A percentile compares a stretch with the other conserved stretches of the same genome.
These are phyloP conservation scores for Hypoxylon rickii DNA, from an alignment of 495 filamentous ascomycete genomes.

Conservation along the genomic window DNA sequence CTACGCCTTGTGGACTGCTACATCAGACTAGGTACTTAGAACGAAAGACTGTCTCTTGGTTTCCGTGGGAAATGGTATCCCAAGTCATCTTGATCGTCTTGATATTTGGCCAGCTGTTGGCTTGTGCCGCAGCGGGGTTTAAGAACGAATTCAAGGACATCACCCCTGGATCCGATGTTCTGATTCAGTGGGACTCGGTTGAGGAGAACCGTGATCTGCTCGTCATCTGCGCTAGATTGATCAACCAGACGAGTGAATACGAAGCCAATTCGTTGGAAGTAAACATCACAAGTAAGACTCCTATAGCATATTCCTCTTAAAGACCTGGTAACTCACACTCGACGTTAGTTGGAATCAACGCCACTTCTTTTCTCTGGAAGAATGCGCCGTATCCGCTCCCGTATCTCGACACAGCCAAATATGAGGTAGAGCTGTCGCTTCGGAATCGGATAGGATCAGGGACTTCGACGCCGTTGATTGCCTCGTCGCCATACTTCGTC, in stretches of 20 bases:
- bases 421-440: constrained; percentile 44
- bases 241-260: constrained; percentile 41
- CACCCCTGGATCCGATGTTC: constrained; percentile 26
- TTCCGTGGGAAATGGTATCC: constrained; percentile 3
- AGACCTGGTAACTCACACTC: constrained; percentile 14
- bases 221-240: constrained; percentile 37
- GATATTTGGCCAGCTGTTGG: constrained; percentile 7
- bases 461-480: constrained; percentile 2
- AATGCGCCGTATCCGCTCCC: constrained; percentile 45
- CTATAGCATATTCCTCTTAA: background rate
- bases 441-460: constrained; percentile 12
- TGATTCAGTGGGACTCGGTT: constrained; percentile 39
- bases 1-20: too few relatives aligned
- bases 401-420: constrained; percentile 41
- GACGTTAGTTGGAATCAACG: constrained; percentile 32
- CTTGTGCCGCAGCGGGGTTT: constrained; percentile 26
- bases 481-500: constrained; percentile 29
- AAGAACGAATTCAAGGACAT: constrained; percentile 37
- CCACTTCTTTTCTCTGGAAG: constrained; percentile 43
- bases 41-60: background rate
- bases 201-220: constrained; percentile 37
- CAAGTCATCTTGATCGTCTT: background rate
- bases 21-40: background rate
- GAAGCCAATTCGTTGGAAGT: constrained; percentile 37
- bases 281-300: constrained; percentile 41